These are phyloP conservation scores for Globisporangium cederbergense DNA, from an alignment of 352 stramenopile genomes.

Conservation along the genomic window DNA sequence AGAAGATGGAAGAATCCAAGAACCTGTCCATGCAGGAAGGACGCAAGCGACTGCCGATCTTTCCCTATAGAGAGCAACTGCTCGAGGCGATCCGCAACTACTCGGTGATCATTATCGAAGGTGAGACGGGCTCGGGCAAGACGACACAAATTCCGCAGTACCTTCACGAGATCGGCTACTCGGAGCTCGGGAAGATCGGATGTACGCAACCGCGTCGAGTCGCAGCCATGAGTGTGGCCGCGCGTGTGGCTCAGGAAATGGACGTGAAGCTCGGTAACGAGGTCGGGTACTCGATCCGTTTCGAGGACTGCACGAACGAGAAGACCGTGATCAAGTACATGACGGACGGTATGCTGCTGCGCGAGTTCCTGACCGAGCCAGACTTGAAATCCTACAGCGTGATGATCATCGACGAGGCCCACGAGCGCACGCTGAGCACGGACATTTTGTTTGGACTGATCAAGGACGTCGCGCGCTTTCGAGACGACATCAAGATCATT, in stretches of 20 bases:
- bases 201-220: constrained; percentile 96
- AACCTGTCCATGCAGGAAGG: constrained; percentile 95
- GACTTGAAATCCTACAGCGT: constrained; percentile 96
- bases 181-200: constrained; percentile 93
- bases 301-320: constrained; percentile 98
- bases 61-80: constrained; percentile 97
- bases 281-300: constrained; percentile 99
- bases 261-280: constrained; percentile 96
- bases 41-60: constrained; percentile 96
- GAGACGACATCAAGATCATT: constrained; percentile 97
- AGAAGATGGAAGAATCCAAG: constrained; percentile 73
- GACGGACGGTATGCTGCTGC: constrained; percentile 99
- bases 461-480: constrained; percentile 97
- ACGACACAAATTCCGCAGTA: constrained; percentile 99
- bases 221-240: constrained; percentile 99
- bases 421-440: constrained; percentile 97
- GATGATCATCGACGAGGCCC: constrained; percentile 99
- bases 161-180: constrained; percentile 96
- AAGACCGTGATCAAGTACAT: constrained; percentile 99
- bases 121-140: constrained; percentile 95
- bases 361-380: constrained; percentile 98
- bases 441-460: constrained; percentile 99
- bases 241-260: constrained; percentile 98
- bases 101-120: constrained; percentile 83
- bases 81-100: constrained; percentile 96